Percentiles rank a stretch among this genome's conserved stretches.
phyloP scores from a whole-genome alignment of 768 basidiomycete genomes.

The Mycena latifolia region DNA sequence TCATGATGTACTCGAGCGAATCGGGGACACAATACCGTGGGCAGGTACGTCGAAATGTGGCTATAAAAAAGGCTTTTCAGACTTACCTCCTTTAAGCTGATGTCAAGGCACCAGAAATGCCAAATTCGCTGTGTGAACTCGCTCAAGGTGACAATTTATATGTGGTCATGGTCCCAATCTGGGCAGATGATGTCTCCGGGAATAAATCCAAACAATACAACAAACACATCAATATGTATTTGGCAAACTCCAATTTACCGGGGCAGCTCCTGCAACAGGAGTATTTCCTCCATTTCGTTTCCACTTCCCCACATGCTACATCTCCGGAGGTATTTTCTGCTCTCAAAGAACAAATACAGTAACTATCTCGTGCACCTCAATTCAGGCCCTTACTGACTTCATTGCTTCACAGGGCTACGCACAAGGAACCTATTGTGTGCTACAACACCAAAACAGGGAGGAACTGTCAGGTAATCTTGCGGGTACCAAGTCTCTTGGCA shows the following conservation, averaged over 20 bases:
- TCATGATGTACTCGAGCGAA: not conserved
- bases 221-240: slow-evolving; percentile 48
- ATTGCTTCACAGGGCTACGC: not conserved
- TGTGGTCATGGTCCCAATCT: slow-evolving; percentile 25
- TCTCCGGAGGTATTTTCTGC: slow-evolving; percentile 46
- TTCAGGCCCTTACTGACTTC: too few relatives aligned
- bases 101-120: slow-evolving; percentile 8
- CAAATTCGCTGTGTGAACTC: slow-evolving; percentile 17
- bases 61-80: too few relatives aligned
- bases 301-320: slow-evolving; percentile 44
- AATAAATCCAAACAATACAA: slow-evolving; percentile 43
- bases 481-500: slow-evolving; percentile 22
- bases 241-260: slow-evolving; percentile 43
- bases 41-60: not conserved
- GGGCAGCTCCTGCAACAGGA: slow-evolving; percentile 46
- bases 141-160: slow-evolving; percentile 17
- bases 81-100: too few relatives aligned
- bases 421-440: slow-evolving; percentile 27
- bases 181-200: slow-evolving; percentile 39
- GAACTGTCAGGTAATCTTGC: slow-evolving; percentile 21
- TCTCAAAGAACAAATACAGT: slow-evolving; percentile 38
- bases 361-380: too few relatives aligned
- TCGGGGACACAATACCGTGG: not conserved
- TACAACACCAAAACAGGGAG: slow-evolving; percentile 17
- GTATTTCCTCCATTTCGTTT: slow-evolving; percentile 42